Evolutionary conservation across 148 eudicot genomes (phyloP).

Genomic region (Rheum nobile): DNA sequence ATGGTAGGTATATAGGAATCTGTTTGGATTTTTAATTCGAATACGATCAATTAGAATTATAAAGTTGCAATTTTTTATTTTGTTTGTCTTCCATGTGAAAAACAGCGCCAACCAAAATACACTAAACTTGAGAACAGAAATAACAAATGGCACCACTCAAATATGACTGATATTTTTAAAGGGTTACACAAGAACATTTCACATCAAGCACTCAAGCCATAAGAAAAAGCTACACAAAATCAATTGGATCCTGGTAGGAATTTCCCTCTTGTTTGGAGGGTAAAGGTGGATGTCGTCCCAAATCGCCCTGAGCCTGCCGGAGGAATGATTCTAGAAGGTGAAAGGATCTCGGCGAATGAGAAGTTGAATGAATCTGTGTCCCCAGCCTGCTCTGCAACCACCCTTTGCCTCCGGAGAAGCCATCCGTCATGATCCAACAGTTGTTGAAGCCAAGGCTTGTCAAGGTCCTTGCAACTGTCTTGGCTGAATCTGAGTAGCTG

Average conservation of each 20-base stretch:
- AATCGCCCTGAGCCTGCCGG: constrained; percentile 42
- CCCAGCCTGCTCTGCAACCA: constrained; percentile 86
- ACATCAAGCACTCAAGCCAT: no score
- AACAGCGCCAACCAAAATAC: no score
- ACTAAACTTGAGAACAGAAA: no score
- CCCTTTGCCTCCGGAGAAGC: constrained; percentile 85
- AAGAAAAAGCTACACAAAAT: neutral
- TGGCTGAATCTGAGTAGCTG: constrained; percentile 81
- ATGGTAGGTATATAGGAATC: no score
- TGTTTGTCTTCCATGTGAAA: no score
- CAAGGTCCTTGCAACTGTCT: constrained; percentile 62
- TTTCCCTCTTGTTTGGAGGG: constrained; percentile 29
- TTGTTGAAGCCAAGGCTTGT: constrained; percentile 74
- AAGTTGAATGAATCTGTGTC: constrained; percentile 57
- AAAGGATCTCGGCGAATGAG: constrained; percentile 52
- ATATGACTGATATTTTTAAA: no score
- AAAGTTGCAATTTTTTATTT: no score
- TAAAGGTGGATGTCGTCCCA: constrained; percentile 36
- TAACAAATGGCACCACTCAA: no score
- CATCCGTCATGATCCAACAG: constrained; percentile 67
- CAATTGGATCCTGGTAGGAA: constrained; percentile 65
- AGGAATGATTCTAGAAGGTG: constrained; percentile 71
- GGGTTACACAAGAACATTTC: no score
- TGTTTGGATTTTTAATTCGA: no score
- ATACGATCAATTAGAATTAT: no score